Base-by-base conservation (phyloP, 192 early-diverging fungal species). In the Cladochytrium replicatum region DNA sequence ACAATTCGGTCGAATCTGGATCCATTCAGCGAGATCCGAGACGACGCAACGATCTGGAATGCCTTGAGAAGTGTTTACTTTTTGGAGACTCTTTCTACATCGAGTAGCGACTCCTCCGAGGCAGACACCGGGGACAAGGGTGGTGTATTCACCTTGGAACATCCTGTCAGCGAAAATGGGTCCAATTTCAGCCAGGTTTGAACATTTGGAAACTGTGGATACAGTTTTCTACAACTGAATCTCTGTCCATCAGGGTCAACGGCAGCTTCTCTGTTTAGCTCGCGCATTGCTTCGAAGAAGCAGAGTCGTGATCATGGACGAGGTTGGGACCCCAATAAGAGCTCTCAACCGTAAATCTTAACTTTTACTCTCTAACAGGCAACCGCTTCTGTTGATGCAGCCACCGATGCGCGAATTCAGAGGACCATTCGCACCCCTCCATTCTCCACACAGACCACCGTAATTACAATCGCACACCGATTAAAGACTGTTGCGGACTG, bases 381-480 rank as follows among this genome's bases (percentile, higher is more conserved):
- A 0, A 85, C 80, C 6, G 59, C 61, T 15, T 53, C 66, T 3
- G 64, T 82, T 6, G 79, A 81, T 54, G 40, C 49, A 21, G 61
- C 52, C 41, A 68, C 71, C 0, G 68, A 69, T n/a, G 52, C 66
- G n/a, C 68, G 67, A 31, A 88, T 88, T 55, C 86, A 89, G 57
- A 53, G 60, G 24, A 83, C 82, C 0, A 85, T 90, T 39, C 78
- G 81, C 29, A 68, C 75, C n/a, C n/a, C n/a, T n/a, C n/a, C n/a
- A 30, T 62, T 66, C 37, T 86, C 87, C 61, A 56, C 59, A 27
- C 46, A 77, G 34, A 75, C 84, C 6, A 80, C 87, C 2, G 52
- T 90, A 28, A 47, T 89, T 23, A 82, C 80, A 32, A 83, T 89
- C 58, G 87, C 87, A 11, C 87, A 90, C 51, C 37, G 65, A 46